phyloP scores from a whole-genome alignment of 2,329 filamentous ascomycete genomes.

The Chlorencoelia australis region DNA sequence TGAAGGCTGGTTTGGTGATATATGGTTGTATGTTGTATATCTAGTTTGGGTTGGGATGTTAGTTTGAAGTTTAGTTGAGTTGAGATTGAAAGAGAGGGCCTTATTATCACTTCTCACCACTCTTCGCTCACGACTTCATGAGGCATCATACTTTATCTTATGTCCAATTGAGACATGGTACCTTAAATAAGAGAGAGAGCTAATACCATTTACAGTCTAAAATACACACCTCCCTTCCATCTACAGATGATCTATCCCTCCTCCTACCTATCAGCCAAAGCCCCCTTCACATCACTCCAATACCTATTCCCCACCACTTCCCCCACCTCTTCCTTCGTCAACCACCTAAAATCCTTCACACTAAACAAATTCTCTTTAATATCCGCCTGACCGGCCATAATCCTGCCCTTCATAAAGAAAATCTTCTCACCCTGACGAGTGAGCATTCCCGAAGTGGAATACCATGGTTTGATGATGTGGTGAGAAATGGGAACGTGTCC shows the following conservation, averaged over 20 bases:
- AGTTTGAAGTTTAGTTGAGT: too few relatives aligned
- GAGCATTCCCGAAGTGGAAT: constrained; percentile 33
- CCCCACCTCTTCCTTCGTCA: constrained; percentile 79
- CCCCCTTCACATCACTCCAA: constrained; percentile 67
- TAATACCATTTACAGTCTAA: too few relatives aligned
- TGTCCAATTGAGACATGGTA: too few relatives aligned
- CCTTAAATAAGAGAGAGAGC: too few relatives aligned
- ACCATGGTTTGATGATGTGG: constrained; percentile 45
- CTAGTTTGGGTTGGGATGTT: too few relatives aligned
- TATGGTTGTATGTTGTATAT: too few relatives aligned
- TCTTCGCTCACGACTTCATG: too few relatives aligned
- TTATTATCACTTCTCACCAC: too few relatives aligned
- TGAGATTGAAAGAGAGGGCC: too few relatives aligned
- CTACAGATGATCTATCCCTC: background rate
- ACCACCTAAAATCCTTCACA: constrained; percentile 80
- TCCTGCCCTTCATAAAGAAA: constrained; percentile 93
- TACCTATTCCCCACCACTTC: constrained; percentile 56
- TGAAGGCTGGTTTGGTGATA: too few relatives aligned
- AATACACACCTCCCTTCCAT: constrained; percentile 1
- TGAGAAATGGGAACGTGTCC: constrained; percentile 84
- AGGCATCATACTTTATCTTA: too few relatives aligned
- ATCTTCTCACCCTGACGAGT: constrained; percentile 60
- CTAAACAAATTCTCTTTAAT: constrained; percentile 61
- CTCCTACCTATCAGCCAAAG: constrained; percentile 65
- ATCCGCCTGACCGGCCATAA: constrained; percentile 93